Conservation (phyloP, 805 yeast genomes). For the Candida piceae region DNA sequence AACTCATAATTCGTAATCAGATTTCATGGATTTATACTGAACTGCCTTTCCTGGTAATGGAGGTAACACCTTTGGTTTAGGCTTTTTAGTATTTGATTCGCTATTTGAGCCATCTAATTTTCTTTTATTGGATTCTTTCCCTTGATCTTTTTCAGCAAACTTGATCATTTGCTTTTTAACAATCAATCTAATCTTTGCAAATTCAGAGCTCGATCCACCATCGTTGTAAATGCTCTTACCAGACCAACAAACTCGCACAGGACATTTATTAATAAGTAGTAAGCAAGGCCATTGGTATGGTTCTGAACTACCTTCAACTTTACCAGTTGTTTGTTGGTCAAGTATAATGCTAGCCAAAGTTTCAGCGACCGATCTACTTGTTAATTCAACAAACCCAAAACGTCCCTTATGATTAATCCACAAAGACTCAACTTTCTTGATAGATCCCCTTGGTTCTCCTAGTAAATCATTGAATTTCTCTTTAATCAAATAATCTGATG, state of each 20-base stretch:
- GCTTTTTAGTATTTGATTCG: background rate
- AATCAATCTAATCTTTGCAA: conserved; percentile 42
- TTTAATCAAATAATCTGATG: conserved; percentile 59
- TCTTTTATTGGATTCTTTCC: background rate
- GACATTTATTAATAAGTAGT: conserved; percentile 33
- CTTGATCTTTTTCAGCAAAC: conserved; percentile 38
- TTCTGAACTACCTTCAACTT: background rate
- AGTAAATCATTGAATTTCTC: conserved; percentile 39
- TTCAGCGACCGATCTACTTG: conserved; percentile 47
- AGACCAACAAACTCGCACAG: conserved; percentile 55
- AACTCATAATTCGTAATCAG: conserved; percentile 10
- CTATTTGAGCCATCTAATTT: conserved; percentile 1
- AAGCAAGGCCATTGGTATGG: conserved; percentile 26
- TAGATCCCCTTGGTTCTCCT: conserved; percentile 7
- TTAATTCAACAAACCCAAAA: conserved; percentile 61
- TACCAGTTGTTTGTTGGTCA: conserved; percentile 2
- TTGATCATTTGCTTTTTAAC: conserved; percentile 51
- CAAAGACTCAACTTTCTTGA: conserved; percentile 35
- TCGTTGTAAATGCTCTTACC: conserved; percentile 30
- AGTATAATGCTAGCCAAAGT: conserved; percentile 27
- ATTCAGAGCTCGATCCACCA: conserved; percentile 42
- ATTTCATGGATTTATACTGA: conserved; percentile 9
- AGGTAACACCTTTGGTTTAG: background rate
- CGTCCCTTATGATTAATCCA: conserved; percentile 52
- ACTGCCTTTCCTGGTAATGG: conserved; percentile 2